Conservation (phyloP, 371 early-diverging fungal species). For the Apophysomyces sp. region DNA sequence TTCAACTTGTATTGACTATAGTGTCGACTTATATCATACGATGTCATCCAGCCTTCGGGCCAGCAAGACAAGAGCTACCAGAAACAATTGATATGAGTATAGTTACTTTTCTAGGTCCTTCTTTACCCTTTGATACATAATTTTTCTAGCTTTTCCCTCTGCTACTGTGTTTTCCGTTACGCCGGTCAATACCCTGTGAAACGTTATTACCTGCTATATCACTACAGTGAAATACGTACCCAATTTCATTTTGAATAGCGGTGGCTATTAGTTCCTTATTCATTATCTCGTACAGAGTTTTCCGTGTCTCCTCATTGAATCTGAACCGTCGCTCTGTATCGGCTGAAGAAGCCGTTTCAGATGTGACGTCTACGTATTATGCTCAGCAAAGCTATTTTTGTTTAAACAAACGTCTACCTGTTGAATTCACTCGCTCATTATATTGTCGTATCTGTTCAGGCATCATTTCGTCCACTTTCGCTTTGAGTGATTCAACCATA, state of each 20-base stretch:
- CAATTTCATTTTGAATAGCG: slow-evolving; percentile 30
- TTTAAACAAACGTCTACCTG: slow-evolving; percentile 11
- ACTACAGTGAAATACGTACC: slow-evolving; percentile 16
- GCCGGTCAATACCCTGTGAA: neutral
- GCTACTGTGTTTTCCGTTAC: slow-evolving; percentile 7
- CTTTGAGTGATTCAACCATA: slow-evolving; percentile 23
- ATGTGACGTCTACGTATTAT: too few relatives aligned
- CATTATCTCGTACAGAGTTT: slow-evolving; percentile 38
- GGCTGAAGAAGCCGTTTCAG: neutral
- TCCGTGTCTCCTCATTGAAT: slow-evolving; percentile 33
- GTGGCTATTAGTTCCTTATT: slow-evolving; percentile 29
- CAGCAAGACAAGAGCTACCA: slow-evolving; percentile 44
- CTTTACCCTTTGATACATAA: slow-evolving; percentile 50
- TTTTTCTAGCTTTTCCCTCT: slow-evolving; percentile 50
- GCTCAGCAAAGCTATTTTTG: neutral
- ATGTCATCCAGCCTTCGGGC: slow-evolving; percentile 55
- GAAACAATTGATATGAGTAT: neutral
- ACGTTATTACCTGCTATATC: neutral
- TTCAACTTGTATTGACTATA: slow-evolving; percentile 49
- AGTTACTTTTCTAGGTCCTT: neutral
- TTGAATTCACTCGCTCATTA: slow-evolving; percentile 22
- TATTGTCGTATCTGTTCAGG: slow-evolving; percentile 32
- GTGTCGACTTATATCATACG: slow-evolving; percentile 56
- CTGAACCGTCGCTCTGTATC: slow-evolving; percentile 15
- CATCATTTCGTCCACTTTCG: slow-evolving; percentile 35